phyloP scores from a whole-genome alignment of 352 stramenopile genomes.

The Pythium coloratum region DNA sequence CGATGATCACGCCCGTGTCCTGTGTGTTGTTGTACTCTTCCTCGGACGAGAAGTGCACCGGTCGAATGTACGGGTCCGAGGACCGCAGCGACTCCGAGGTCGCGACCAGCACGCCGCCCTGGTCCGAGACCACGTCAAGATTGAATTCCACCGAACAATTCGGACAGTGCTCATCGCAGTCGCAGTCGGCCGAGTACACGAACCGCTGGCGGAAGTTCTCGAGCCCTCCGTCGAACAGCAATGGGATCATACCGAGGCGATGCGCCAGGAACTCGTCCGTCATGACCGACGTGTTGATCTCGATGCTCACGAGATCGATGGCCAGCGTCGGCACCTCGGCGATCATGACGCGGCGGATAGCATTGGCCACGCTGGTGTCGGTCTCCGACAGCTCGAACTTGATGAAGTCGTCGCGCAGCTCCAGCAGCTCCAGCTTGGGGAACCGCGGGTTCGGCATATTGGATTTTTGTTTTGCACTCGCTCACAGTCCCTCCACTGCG shows the following conservation, averaged over 20 bases:
- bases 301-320: constrained; percentile 98
- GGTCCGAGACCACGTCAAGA: constrained; percentile 90
- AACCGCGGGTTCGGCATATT: constrained; percentile 87
- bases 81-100: constrained; percentile 82
- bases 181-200: constrained; percentile 86
- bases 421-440: constrained; percentile 94
- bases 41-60: constrained; percentile 85
- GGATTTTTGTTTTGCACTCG: no score
- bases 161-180: constrained; percentile 95
- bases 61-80: constrained; percentile 83
- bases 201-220: constrained; percentile 91
- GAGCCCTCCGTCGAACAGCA: constrained; percentile 86
- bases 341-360: constrained; percentile 97
- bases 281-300: constrained; percentile 97
- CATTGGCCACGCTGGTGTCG: constrained; percentile 96
- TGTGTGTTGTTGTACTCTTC: constrained; percentile 93
- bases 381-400: constrained; percentile 97
- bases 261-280: constrained; percentile 99
- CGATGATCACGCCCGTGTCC: constrained; percentile 95
- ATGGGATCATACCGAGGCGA: constrained; percentile 96
- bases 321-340: constrained; percentile 96
- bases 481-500: not conserved
- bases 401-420: constrained; percentile 95
- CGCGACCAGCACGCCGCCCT: constrained; percentile 56
- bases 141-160: constrained; percentile 97